Evolutionary conservation across 805 yeast genomes (phyloP), one percentile per base, ranked within the genome.

Genomic region (Starmerella sp.): DNA sequence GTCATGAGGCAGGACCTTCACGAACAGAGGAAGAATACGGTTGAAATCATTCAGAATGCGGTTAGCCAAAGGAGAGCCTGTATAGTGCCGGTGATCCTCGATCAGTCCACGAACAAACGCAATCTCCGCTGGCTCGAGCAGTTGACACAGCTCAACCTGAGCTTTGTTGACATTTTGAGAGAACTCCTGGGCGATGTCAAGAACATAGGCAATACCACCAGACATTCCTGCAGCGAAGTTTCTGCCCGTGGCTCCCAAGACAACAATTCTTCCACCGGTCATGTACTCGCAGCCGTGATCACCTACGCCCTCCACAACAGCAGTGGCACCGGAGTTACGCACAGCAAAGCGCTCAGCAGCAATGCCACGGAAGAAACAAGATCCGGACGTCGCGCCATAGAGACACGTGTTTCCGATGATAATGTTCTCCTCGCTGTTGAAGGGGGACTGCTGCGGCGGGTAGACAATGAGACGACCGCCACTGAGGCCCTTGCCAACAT

Each of bases 341-440:
- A 91, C 98, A 17, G 95, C 96, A 70, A 91, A 91, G 72, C 98
- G 83, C 76, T 91, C 98, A 60, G 98, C 97, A 42, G 96, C 97
- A 71, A 90, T 82, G 78, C 98, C 98, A 62, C 96, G 79, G 71
- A 91, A 83, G 72, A 86, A 91, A 8, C 96, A 95, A 59, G 84
- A 73, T 70, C 98, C 98, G 31, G 93, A 81, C 14, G 97, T 93
- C 32, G 98, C 97, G 72, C 98, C 98, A 67, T 91, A 91, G 74
- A 91, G 81, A 71, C 97, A 93, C 44, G 97, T 91, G 77, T 91
- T 91, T 73, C 98, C 98, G 59, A 91, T 85, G 68, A 91, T 84
- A 62, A 90, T 91, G 73, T 91, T 95, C 71, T 91, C 97, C 71
- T 89, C 96, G 52, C 96, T 91, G 71, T 86, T 87, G 77, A 90